Percentiles rank a stretch among this genome's conserved stretches.
These are phyloP conservation scores for Durusdinium trenchii DNA, from an alignment of 73 alveolate species.

Conservation along the genomic window DNA sequence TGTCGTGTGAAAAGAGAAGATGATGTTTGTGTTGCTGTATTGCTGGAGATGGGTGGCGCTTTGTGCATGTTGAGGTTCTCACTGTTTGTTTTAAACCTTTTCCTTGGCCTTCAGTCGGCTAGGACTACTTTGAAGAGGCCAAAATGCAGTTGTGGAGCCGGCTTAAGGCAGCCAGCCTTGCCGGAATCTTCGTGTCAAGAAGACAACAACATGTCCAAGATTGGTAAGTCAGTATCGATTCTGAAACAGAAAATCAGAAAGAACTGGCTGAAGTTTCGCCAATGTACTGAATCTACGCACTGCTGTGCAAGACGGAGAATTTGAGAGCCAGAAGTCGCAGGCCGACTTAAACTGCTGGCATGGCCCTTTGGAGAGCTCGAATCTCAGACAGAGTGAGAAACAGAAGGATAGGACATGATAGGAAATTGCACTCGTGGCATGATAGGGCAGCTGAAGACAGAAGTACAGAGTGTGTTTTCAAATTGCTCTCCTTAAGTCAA, in stretches of 20 bases:
- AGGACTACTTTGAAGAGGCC: constrained; percentile 79
- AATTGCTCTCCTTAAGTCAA: no score
- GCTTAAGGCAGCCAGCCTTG: constrained; percentile 40
- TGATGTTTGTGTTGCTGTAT: not conserved
- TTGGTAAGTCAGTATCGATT: not conserved
- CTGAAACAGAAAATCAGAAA: not conserved
- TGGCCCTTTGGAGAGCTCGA: constrained; percentile 70
- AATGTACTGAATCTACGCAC: not conserved
- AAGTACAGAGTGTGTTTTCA: no score
- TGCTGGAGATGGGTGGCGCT: not conserved
- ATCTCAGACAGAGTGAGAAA: not conserved
- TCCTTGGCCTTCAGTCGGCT: no score
- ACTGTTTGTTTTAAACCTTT: no score
- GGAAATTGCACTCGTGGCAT: no score
- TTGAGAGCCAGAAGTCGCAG: not conserved
- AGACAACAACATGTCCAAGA: not conserved
- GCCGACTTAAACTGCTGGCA: constrained; percentile 77
- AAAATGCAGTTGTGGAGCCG: constrained; percentile 68
- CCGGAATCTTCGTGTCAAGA: not conserved
- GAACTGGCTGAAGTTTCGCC: not conserved
- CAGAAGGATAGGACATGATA: no score
- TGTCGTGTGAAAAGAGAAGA: not conserved
- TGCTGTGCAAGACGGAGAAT: not conserved
- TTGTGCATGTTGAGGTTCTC: not conserved
- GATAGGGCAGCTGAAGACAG: no score